Evolutionary conservation across 495 filamentous ascomycete genomes (phyloP).

Genomic region (Pyrenula aspistea): DNA sequence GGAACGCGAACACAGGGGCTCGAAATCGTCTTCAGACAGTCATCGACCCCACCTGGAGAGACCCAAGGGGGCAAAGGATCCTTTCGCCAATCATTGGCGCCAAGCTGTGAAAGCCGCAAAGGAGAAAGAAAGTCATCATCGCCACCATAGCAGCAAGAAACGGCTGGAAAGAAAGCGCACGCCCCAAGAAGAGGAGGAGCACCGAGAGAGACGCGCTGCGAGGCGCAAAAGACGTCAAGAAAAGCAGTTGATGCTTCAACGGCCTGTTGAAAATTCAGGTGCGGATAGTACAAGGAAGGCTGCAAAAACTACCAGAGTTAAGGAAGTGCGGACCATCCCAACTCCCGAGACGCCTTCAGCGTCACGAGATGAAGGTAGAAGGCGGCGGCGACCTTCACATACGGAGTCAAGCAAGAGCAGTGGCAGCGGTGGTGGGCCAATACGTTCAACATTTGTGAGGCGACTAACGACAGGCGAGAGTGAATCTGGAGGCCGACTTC

Average conservation of each 20-base stretch:
- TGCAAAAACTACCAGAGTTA: slow-evolving; percentile 10
- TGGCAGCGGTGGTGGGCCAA: slow-evolving; percentile 2
- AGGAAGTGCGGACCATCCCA: neutral
- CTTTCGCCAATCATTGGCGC: slow-evolving; percentile 27
- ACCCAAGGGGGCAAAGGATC: slow-evolving; percentile 22
- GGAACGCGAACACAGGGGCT: slow-evolving; percentile 20
- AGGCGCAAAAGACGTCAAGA: slow-evolving; percentile 3
- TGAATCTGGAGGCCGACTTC: slow-evolving; percentile 21
- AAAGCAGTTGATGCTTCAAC: slow-evolving; percentile 4
- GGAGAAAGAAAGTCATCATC: slow-evolving; percentile 2
- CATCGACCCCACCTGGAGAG: slow-evolving; percentile 16
- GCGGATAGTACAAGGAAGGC: slow-evolving; percentile 4
- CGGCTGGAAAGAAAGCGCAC: slow-evolving; percentile 1
- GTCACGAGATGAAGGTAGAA: neutral
- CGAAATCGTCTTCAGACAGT: slow-evolving; percentile 27
- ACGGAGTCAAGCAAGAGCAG: slow-evolving; percentile 4
- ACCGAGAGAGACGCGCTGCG: slow-evolving; percentile 1
- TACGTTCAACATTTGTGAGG: slow-evolving; percentile 23
- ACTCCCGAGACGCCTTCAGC: neutral
- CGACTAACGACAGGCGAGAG: slow-evolving; percentile 28
- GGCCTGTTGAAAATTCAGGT: neutral
- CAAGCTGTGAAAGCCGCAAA: slow-evolving; percentile 26
- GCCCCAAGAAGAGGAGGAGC: slow-evolving; percentile 5
- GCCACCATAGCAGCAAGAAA: neutral
- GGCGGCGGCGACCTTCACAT: neutral